Base-by-base conservation (phyloP, 352 stramenopile genomes). In the Globisporangium apiculatum region DNA sequence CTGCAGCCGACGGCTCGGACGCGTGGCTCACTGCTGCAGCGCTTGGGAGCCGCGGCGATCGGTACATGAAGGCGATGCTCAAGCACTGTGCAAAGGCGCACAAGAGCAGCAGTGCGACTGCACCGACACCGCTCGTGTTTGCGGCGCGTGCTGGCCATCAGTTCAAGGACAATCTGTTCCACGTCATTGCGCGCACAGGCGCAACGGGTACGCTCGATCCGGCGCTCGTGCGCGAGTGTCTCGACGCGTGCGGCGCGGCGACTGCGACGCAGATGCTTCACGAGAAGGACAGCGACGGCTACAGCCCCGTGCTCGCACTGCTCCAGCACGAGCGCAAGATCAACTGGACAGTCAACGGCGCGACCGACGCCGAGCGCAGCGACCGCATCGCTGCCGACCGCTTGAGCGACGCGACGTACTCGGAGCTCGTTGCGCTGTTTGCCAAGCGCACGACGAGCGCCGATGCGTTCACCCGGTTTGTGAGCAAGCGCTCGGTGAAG, bases 111-210 rank as follows among this genome's bases (percentile, higher is more conserved):
- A 63, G 64, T 31, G 24, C 24, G 24, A 31, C 24, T 31, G 24
- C 24, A 31, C 24, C 24, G 24, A 31, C 24, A 31, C 24, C 24
- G 15, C 43, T 88, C 17, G 60, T 70, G 9, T 55, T 87, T 10
- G 52, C 48, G 17, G 48, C 51, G 24, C 37, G 69, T 65, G 62
- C 61, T 51, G 59, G 51, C 12, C 14, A 60, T 15, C 14, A 57
- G 3, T 54, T 50, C 12, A 59, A 66, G n/a, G 64, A 80, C 41
- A 90, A 89, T 38, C 77, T 89, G 48, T 88, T 92, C 49, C 82
- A 92, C 45, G 67, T 78, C 7, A 58, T 90, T 1, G 79, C 65
- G 9, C 2, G 43, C 0, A 67, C 72, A 37, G 38, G 60, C 12
- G 61, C 51, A 15, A 66, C 53, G 47, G 40, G 57, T 8, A 57